Evolutionary conservation across 257 asterid species (phyloP).

Genomic region (Jacaranda mimosifolia): DNA sequence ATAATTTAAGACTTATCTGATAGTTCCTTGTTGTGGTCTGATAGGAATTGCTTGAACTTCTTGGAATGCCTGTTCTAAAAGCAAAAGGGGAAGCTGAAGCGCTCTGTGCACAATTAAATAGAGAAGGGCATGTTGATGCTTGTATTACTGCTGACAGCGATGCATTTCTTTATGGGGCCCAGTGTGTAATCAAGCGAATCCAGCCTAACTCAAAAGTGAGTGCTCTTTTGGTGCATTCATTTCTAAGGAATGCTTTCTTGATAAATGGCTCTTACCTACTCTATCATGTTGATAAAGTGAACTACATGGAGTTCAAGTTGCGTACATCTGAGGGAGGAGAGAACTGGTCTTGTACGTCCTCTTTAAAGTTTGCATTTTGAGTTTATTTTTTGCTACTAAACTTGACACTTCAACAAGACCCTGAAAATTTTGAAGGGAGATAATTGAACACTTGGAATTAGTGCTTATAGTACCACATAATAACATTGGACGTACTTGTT

Average conservation of each 20-base stretch:
- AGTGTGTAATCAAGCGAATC: slow-evolving; percentile 78
- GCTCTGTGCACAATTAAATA: slow-evolving; percentile 84
- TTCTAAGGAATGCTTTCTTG: slow-evolving; percentile 19
- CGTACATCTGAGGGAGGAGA: background rate
- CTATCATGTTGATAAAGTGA: slow-evolving; percentile 2
- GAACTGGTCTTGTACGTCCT: slow-evolving; percentile 13
- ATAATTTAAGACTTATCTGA: slow-evolving; percentile 25
- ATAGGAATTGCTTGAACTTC: slow-evolving; percentile 89
- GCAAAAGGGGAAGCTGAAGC: slow-evolving; percentile 98
- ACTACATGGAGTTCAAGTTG: background rate
- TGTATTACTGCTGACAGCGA: slow-evolving; percentile 96
- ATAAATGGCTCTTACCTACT: background rate
- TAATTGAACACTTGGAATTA: too few relatives aligned
- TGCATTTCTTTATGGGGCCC: slow-evolving; percentile 88
- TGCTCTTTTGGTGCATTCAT: slow-evolving; percentile 25
- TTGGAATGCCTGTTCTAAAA: slow-evolving; percentile 88
- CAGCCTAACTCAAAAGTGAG: slow-evolving; percentile 81
- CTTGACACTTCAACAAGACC: too few relatives aligned
- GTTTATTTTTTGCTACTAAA: too few relatives aligned
- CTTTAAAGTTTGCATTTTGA: background rate
- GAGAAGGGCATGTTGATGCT: slow-evolving; percentile 89
- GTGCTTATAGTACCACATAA: too few relatives aligned
- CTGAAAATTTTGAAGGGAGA: too few relatives aligned
- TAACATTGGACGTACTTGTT: too few relatives aligned
- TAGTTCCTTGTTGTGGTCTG: slow-evolving; percentile 28